phyloP scores from a whole-genome alignment of 2,329 filamentous ascomycete genomes.

The Aspergillus tamarii region DNA sequence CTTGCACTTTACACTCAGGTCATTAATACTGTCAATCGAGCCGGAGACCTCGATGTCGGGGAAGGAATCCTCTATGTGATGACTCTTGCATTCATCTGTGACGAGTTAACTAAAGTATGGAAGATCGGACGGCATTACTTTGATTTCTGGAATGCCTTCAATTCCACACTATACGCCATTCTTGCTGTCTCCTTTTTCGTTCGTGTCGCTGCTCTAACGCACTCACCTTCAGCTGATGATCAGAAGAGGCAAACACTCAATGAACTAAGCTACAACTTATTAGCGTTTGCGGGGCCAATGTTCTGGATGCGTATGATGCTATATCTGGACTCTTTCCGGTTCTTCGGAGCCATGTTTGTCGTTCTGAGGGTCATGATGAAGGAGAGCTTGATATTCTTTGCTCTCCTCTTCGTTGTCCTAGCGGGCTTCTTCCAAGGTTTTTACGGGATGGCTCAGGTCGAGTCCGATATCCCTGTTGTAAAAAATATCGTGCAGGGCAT shows the following conservation, averaged over 20 bases:
- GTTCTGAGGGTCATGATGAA: conserved; percentile 96
- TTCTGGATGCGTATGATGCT: conserved; percentile 93
- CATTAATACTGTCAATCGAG: conserved; percentile 90
- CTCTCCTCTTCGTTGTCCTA: conserved; percentile 80
- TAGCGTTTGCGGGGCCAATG: conserved; percentile 92
- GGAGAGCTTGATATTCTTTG: conserved; percentile 94
- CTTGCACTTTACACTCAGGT: conserved; percentile 83
- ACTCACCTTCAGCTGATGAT: conserved; percentile 56
- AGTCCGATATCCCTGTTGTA: conserved; percentile 63
- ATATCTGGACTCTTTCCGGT: conserved; percentile 89
- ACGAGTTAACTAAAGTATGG: conserved; percentile 86
- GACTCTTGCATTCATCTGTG: conserved; percentile 85
- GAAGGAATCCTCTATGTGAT: conserved; percentile 88
- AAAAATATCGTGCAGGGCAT: conserved; percentile 59
- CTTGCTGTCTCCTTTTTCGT: conserved; percentile 77
- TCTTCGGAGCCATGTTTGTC: conserved; percentile 98
- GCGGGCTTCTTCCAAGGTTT: conserved; percentile 86
- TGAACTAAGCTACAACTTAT: conserved; percentile 85
- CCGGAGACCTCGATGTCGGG: conserved; percentile 79
- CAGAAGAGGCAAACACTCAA: conserved; percentile 67
- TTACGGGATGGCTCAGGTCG: conserved; percentile 82
- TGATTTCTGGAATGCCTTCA: conserved; percentile 97
- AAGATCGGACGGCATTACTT: conserved; percentile 92
- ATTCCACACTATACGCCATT: conserved; percentile 77
- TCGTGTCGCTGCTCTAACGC: conserved; percentile 75